Percentiles rank a stretch among this genome's conserved stretches.
phyloP scores from a whole-genome alignment of 495 filamentous ascomycete genomes.

The Penicillium chermesinum region DNA sequence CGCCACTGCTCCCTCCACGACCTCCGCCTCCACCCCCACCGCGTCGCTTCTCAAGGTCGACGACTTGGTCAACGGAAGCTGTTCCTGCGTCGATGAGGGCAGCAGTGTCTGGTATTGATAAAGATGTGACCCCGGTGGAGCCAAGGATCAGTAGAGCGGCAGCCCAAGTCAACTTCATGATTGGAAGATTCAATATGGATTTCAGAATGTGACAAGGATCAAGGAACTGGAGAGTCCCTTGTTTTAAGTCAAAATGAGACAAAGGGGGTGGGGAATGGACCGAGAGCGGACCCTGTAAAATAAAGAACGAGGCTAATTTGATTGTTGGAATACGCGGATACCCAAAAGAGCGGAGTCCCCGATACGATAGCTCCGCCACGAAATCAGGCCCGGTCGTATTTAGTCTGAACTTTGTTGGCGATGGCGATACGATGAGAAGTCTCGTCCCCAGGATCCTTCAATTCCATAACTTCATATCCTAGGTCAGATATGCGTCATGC shows the following conservation, averaged over 20 bases:
- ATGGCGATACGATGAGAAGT: too few relatives aligned
- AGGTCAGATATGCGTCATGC: too few relatives aligned
- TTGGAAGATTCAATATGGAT: background rate
- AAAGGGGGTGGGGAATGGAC: background rate
- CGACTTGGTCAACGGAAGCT: constrained; percentile 6
- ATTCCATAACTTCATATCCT: too few relatives aligned
- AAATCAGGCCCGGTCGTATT: too few relatives aligned
- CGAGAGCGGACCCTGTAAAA: background rate
- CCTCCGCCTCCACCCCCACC: constrained; percentile 39
- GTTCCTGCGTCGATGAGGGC: constrained; percentile 15
- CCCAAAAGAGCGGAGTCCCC: too few relatives aligned
- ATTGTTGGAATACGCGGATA: background rate
- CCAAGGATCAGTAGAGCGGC: constrained; percentile 26
- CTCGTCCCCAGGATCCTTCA: too few relatives aligned
- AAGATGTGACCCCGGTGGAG: constrained; percentile 24
- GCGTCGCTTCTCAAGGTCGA: constrained; percentile 44
- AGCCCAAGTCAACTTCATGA: constrained; percentile 30
- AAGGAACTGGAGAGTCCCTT: background rate
- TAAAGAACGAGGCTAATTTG: background rate
- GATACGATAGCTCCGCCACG: too few relatives aligned
- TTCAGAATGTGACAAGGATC: background rate
- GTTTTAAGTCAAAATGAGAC: background rate
- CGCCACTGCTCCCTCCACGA: constrained; percentile 7
- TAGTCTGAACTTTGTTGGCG: too few relatives aligned
- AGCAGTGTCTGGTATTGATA: background rate